Evolutionary conservation across 768 basidiomycete genomes (phyloP), one percentile per base, ranked within the genome.

Genomic region (Boletus coccyginus): DNA sequence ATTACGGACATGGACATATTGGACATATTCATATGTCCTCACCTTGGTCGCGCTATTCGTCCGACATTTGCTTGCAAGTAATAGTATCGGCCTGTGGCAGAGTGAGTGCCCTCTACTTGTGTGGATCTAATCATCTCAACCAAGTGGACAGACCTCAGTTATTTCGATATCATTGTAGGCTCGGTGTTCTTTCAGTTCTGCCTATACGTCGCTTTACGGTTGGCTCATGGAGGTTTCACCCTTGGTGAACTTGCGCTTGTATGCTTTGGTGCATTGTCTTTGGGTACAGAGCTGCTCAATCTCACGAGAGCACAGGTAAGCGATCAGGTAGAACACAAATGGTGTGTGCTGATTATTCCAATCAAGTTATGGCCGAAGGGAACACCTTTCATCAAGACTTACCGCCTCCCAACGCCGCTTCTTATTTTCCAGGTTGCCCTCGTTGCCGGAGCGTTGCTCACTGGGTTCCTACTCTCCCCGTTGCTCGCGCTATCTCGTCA

Each of bases 391-490:
- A 89, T 96, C 74, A 89, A 90, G 69, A 96, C 96, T 0, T 97
- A 90, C 67, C 88, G 96, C 40, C 77, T 94, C 7, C 94, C 97
- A 11, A 96, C 92, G 3, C 96, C 97, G 12, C 79, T 98, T 17
- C 81, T 98, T 48, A 83, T 88, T 40, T 95, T 93, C 73, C 97
- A 98, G 67, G 79, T 95, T 41, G 92, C 97, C 2, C 80, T 98
- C 45, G 89, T 99, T 46, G 91, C 90, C 5, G 97, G 97, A 24
- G 88, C 94, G 0, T 82, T 98, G 55, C 75, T 98, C 33, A 87
- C 87, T n/a, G 97, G 97, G 14, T 93, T 98, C 73, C 75, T 98
- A 9, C 81, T 99, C n/a, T 93, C 93, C 0, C 97, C 97, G 0
- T 77, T 98, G 41, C 87, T 99, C 17, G 87, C 92, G 44, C 80